Conservation (phyloP, 2,329 filamentous ascomycete genomes). For the Pseudogymnoascus sp. region DNA sequence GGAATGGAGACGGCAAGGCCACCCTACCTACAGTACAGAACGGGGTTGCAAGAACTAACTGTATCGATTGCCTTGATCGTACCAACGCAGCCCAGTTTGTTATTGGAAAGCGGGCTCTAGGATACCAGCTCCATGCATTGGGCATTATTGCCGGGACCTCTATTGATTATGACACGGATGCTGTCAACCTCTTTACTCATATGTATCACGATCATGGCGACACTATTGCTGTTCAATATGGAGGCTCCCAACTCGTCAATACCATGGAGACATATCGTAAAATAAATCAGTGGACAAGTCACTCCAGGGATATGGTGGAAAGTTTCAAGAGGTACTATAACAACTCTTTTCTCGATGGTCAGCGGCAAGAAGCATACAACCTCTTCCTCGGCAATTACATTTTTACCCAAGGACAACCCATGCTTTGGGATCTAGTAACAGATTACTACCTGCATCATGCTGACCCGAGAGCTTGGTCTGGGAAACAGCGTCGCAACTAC, state of each 20-base stretch:
- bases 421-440: constrained; percentile 92
- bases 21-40: constrained; percentile 69
- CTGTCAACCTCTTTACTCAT: constrained; percentile 90
- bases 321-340: constrained; percentile 99
- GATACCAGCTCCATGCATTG: constrained; percentile 83
- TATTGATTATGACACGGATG: constrained; percentile 90
- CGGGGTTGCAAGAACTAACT: constrained; percentile 89
- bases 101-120: constrained; percentile 87
- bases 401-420: constrained; percentile 75
- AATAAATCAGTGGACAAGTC: constrained; percentile 97
- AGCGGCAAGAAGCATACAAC: constrained; percentile 96
- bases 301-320: constrained; percentile 97
- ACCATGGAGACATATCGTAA: constrained; percentile 99
- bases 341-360: constrained; percentile 96
- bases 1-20: constrained; percentile 69
- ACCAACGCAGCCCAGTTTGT: constrained; percentile 98
- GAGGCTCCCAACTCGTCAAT: constrained; percentile 93
- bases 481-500: constrained; percentile 59
- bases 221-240: constrained; percentile 95
- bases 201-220: constrained; percentile 99
- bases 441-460: constrained; percentile 95
- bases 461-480: constrained; percentile 65
- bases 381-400: constrained; percentile 95
- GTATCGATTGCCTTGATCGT: constrained; percentile 93
- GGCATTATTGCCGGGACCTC: constrained; percentile 73